Evolutionary conservation across 2,329 filamentous ascomycete genomes (phyloP), one percentile per base, ranked within the genome.

Genomic region (Ophiostoma australiae): DNA sequence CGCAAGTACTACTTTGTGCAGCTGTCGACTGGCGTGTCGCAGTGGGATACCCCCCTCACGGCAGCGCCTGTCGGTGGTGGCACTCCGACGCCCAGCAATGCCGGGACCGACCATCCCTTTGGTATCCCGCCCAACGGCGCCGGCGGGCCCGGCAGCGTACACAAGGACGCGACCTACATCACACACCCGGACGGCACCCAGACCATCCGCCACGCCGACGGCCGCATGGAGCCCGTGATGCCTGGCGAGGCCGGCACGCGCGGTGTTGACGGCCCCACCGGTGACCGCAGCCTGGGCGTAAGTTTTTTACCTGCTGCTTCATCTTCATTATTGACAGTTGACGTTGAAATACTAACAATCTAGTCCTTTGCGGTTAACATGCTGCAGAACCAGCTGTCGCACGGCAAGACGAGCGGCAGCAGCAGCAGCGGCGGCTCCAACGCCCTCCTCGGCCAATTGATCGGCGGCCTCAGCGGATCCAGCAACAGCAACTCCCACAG

Each of bases 1-100:
- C 85, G 83, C 78, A 89, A 89, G 78, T 90, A 90, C 78, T 90
- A 90, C 79, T 90, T 87, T 78, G 90, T 92, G 69, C 89, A 91
- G 79, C 85, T 92, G 70, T 89, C 88, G 70, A 91, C 89, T 8
- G 90, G 90, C 67, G 83, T 87, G 52, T 91, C 89, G 73, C 89
- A 91, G 79, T 92, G 90, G 90, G 89, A 91, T n/a, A 84, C 86
- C 41, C 90, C 90, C 41, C 91, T 87, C 17, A 83, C 87, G 72
- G 84, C 89, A 68, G 89, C 86, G 8, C 87, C 86, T 65, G 84
- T 86, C 31, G 87, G 86, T 74, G 74, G 74, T 58, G 74, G 74
- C 65, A 75, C 74, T 6, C 87, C 82, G 76, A 89, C 86, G 52
- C 89, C 86, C 66, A 85, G 81, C 73, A 72, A 74, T 70, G 84